Base-by-base conservation (phyloP, 805 yeast species). In the Cyberlindnera americana region DNA sequence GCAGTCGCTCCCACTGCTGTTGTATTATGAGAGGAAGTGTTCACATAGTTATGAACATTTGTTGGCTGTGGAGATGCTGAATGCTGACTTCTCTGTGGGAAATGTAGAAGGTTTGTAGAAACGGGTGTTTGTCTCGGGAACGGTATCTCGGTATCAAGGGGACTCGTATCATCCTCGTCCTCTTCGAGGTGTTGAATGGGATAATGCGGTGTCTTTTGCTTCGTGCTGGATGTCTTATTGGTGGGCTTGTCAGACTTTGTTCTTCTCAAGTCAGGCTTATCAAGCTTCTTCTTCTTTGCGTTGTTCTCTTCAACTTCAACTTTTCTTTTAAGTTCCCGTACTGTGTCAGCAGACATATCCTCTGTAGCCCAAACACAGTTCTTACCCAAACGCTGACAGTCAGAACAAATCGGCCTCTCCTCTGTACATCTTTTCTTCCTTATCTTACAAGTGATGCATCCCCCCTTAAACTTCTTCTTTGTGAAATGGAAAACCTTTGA, bases 361-460 rank as follows among this genome's bases (percentile, higher is more conserved):
- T 77, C 78, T 10, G 65, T 65, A 9, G 91, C 88, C 78, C 89
- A 85, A 33, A 74, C 72, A 59, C 95, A 85, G 37, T 69, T 71
- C 37, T 83, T 69, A 13, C 73, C 66, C n/a, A 84, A 65, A 33
- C 95, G 62, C 14, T 55, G 44, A 57, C 95, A 85, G 51, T 84
- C 89, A 0, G 70, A 57, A 54, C 95, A 85, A 13, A 64, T 56
- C 2, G 95, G 95, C 37, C 73, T 69, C 2, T 70, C 69, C 54
- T 85, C 93, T 44, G 86, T 82, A 48, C 95, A 85, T 34, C 88
- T 68, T 58, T 83, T 85, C 66, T 80, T 81, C 30, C 88, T 61
- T 26, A 75, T 65, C 52, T 81, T 81, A 59, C 89, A 81, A 0
- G 85, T 81, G 27, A 81, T 59, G 55, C 89, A 81, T 1, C 88